Conservation (phyloP, 1,139 yeast genomes). For the Saccharomycopsis hybrid region DNA sequence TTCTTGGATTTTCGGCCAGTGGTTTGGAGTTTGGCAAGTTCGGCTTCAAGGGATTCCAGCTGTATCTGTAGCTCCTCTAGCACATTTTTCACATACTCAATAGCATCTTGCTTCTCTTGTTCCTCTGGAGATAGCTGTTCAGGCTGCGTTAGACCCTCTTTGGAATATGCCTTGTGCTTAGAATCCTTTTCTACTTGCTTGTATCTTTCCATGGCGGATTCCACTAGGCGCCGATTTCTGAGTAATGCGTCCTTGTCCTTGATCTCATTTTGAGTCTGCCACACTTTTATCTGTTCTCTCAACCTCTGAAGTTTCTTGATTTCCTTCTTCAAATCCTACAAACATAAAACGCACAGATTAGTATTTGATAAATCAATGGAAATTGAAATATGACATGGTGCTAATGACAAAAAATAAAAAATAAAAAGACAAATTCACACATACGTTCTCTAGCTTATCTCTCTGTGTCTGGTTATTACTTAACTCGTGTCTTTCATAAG, state of each 20-base stretch:
- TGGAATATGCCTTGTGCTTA: conserved; percentile 70
- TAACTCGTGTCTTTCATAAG: conserved; percentile 61
- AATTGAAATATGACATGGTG: not conserved
- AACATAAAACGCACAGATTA: conserved; percentile 2
- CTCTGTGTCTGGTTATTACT: conserved; percentile 60
- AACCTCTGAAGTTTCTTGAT: conserved; percentile 67
- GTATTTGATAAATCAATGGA: not conserved
- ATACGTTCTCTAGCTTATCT: conserved; percentile 53
- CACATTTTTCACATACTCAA: conserved; percentile 50
- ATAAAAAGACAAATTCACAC: not conserved
- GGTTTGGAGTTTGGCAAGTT: conserved; percentile 42
- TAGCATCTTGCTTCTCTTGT: conserved; percentile 50
- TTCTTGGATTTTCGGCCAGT: conserved; percentile 39
- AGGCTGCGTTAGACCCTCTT: conserved; percentile 43
- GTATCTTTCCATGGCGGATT: conserved; percentile 77
- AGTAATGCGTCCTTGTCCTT: conserved; percentile 60
- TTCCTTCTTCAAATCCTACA: conserved; percentile 62
- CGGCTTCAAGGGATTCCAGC: conserved; percentile 55
- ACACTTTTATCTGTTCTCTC: conserved; percentile 70
- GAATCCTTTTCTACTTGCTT: conserved; percentile 71
- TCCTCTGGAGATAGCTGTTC: conserved; percentile 60
- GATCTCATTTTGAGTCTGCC: conserved; percentile 68
- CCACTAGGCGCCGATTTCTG: conserved; percentile 59
- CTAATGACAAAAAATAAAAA: not conserved
- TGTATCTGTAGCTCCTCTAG: conserved; percentile 62